These are phyloP conservation scores for Cucurbita pepo DNA, from an alignment of 306 rosid genomes.

Conservation along the genomic window DNA sequence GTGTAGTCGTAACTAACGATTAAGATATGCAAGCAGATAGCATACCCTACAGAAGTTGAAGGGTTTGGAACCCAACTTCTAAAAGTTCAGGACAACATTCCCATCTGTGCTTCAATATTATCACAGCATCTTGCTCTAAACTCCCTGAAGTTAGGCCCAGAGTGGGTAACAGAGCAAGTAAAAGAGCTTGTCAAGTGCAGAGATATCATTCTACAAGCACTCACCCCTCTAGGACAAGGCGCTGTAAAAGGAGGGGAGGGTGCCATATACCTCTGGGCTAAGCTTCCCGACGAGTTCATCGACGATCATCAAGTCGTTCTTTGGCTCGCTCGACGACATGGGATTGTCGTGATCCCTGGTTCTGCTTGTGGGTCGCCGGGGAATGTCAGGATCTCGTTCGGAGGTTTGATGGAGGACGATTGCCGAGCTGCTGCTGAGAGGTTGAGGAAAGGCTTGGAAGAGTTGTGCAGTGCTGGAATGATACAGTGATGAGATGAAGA, in stretches of 20 bases:
- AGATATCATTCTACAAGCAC: constrained; percentile 46
- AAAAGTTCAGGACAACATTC: constrained; percentile 97
- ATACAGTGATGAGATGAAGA: constrained; percentile 6
- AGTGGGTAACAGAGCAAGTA: constrained; percentile 60
- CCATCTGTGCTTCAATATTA: constrained; percentile 82
- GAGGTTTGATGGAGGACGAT: constrained; percentile 61
- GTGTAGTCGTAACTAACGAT: background rate
- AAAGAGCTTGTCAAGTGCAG: constrained; percentile 49
- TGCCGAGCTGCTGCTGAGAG: constrained; percentile 69
- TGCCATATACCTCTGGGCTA: constrained; percentile 88
- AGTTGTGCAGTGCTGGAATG: constrained; percentile 58
- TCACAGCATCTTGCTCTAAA: constrained; percentile 79
- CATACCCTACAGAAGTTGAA: constrained; percentile 80
- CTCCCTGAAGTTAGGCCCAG: constrained; percentile 64
- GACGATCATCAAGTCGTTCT: constrained; percentile 55
- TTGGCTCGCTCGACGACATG: constrained; percentile 73
- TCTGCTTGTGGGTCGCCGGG: constrained; percentile 66
- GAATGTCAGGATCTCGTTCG: constrained; percentile 69
- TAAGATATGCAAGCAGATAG: constrained; percentile 45
- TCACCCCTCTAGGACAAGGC: constrained; percentile 59
- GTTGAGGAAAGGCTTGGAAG: constrained; percentile 68
- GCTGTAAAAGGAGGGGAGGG: constrained; percentile 95
- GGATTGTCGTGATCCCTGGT: constrained; percentile 81
- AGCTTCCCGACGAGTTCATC: constrained; percentile 46
- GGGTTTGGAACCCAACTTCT: constrained; percentile 64